A percentile compares a stretch with the other conserved stretches of the same genome.
phyloP scores from a whole-genome alignment of 108 stramenopile species.

The Chaetoceros tenuissimus region DNA sequence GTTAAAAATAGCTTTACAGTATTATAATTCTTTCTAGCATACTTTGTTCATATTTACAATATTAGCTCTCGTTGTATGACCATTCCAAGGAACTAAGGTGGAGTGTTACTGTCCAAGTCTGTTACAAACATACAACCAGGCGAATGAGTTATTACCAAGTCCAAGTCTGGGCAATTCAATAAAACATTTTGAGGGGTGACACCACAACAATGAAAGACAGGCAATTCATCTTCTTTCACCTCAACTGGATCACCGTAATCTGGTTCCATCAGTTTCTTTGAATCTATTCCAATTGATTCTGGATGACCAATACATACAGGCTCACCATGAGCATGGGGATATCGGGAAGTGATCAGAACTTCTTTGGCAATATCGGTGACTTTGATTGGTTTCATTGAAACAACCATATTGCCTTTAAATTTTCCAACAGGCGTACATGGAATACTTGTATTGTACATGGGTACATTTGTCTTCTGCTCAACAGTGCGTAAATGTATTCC shows the following conservation, averaged over 20 bases:
- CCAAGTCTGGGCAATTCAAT: slow-evolving; percentile 48
- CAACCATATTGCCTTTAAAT: slow-evolving; percentile 70
- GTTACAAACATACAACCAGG: slow-evolving; percentile 93
- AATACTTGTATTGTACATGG: slow-evolving; percentile 81
- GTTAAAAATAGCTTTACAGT: too few species aligned
- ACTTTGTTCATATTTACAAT: too few species aligned
- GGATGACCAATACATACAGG: slow-evolving; percentile 80
- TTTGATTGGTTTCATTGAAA: slow-evolving; percentile 84
- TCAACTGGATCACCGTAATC: slow-evolving; percentile 79
- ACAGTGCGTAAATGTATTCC: slow-evolving; percentile 66
- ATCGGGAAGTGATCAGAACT: slow-evolving; percentile 59
- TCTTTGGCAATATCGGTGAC: slow-evolving; percentile 55
- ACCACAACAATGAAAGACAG: slow-evolving; percentile 92
- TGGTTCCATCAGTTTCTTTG: slow-evolving; percentile 45
- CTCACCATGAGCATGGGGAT: slow-evolving; percentile 78
- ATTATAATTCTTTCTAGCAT: too few species aligned
- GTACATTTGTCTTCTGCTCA: slow-evolving; percentile 71
- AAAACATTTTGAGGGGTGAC: slow-evolving; percentile 84
- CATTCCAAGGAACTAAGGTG: too few species aligned
- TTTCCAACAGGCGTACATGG: slow-evolving; percentile 52
- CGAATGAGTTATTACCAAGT: slow-evolving; percentile 76
- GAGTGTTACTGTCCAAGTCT: too few species aligned
- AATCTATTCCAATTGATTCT: slow-evolving; percentile 51
- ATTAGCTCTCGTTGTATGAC: too few species aligned
- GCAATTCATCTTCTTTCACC: slow-evolving; percentile 59